These are phyloP conservation scores for Pythium dissimile DNA, from an alignment of 352 stramenopile genomes.

Conservation along the genomic window DNA sequence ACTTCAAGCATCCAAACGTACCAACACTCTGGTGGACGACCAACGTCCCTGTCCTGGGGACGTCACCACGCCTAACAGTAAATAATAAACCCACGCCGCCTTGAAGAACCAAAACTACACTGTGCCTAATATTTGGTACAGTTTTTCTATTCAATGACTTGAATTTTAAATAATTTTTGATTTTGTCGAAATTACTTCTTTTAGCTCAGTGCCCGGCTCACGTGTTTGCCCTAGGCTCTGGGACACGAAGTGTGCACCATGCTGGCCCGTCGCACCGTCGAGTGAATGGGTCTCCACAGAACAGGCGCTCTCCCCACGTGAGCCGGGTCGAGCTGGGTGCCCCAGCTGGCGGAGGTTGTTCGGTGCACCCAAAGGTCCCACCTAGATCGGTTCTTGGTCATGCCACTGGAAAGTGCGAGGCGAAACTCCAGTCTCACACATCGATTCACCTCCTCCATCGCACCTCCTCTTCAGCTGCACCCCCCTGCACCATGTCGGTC, in stretches of 20 bases:
- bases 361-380: no score
- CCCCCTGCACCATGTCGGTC: not conserved
- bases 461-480: not conserved
- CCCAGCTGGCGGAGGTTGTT: no score
- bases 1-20: not conserved
- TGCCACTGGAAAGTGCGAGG: not conserved
- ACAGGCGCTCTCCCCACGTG: not conserved
- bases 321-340: no score
- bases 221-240: not conserved
- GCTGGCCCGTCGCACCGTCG: not conserved
- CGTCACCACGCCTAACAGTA: no score
- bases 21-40: not conserved
- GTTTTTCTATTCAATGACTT: no score
- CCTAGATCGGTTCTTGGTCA: not conserved
- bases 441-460: not conserved
- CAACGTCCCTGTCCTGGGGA: not conserved
- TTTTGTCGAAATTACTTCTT: no score
- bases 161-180: no score
- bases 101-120: slow-evolving; percentile 1
- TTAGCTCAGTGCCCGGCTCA: not conserved
- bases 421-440: not conserved
- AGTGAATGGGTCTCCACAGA: not conserved
- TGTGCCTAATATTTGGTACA: not conserved
- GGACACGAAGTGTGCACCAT: not conserved
- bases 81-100: slow-evolving; percentile 12